These are phyloP conservation scores for Colletotrichum kahawae DNA, from an alignment of 2,329 filamentous ascomycete species.

Conservation along the genomic window DNA sequence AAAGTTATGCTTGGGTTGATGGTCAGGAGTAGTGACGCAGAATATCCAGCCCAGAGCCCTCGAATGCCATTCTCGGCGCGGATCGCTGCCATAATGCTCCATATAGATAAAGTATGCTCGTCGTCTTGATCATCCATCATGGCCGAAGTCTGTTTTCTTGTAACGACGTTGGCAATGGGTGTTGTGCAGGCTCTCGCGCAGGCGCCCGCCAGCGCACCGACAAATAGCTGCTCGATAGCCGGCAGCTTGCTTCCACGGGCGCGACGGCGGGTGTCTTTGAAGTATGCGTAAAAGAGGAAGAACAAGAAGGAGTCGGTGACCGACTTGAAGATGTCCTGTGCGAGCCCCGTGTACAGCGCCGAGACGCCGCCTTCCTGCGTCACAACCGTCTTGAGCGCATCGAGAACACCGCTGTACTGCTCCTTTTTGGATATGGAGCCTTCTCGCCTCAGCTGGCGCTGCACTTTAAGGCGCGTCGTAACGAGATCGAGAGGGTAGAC, in stretches of 20 bases:
- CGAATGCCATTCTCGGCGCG: conserved; percentile 70
- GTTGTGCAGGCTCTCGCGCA: conserved; percentile 79
- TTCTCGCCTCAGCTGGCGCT: conserved; percentile 59
- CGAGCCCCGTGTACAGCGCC: conserved; percentile 73
- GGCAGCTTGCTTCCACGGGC: conserved; percentile 49
- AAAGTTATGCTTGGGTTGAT: conserved; percentile 89
- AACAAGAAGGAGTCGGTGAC: conserved; percentile 82
- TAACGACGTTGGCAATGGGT: conserved; percentile 82
- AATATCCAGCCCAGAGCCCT: conserved; percentile 90
- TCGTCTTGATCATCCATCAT: background rate
- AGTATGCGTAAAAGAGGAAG: conserved; percentile 77
- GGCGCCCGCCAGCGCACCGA: conserved; percentile 77
- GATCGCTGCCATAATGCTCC: conserved; percentile 69
- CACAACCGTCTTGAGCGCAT: conserved; percentile 76
- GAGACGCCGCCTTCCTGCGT: conserved; percentile 69
- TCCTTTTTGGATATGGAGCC: conserved; percentile 15
- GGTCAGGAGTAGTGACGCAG: conserved; percentile 78
- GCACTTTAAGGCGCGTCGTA: conserved; percentile 82
- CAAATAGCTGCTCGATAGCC: conserved; percentile 73
- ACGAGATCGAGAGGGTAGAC: conserved; percentile 85
- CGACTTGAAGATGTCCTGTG: conserved; percentile 69
- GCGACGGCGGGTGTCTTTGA: conserved; percentile 37
- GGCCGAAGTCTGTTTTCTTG: conserved; percentile 76
- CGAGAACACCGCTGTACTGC: conserved; percentile 69
- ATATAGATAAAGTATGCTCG: conserved; percentile 41